Base-by-base conservation (phyloP, 1,284 basidiomycete genomes). In the Rhodotorula sp. region DNA sequence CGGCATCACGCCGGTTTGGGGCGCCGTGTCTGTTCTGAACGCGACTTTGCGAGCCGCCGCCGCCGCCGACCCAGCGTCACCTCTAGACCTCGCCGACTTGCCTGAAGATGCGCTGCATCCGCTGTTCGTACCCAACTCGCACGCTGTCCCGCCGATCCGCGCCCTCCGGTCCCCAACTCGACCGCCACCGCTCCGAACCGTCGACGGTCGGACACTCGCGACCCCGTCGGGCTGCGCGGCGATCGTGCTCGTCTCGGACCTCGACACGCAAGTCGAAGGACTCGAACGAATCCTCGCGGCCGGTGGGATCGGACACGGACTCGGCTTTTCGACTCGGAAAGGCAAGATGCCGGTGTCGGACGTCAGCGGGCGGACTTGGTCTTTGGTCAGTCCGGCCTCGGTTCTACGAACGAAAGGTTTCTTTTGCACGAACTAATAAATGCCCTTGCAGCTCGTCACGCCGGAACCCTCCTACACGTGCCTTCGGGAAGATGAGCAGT, bases 71-170 rank as follows among this genome's bases (percentile, higher is more conserved):
- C 23, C 18, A 18, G 16, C 29, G 18, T 7, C 61, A 1, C 3
- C 47, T 43, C 49, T 26, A 34, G 29, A 52, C n/a, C 26, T 31
- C 49, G 66, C 2, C 16, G 46, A 18, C 46, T 58, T 56, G 65
- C 20, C 21, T 68, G 3, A 20, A 64, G 29, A 14, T 15, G 51
- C 59, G n/a, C 48, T 39, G 7, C 64, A 71, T 23, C 65, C 59
- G 2, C 39, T 76, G 34, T 72, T 71, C 47, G 67, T 67, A 0
- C 75, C 75, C 3, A 61, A 69, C 3, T 90, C 87, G 0, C 86
- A 88, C 12, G 88, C 90, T 1, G 79, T 91, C 12, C 89, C 90
- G 5, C 77, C 85, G 26, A 80, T 90, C 29, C 80, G 83, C 58
- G 83, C 82, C 69, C 69, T 79, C 59, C 64, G 64, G 2, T 15